These are phyloP conservation scores for Melaleuca alternifolia DNA, from an alignment of 345 rosid species.

Conservation along the genomic window DNA sequence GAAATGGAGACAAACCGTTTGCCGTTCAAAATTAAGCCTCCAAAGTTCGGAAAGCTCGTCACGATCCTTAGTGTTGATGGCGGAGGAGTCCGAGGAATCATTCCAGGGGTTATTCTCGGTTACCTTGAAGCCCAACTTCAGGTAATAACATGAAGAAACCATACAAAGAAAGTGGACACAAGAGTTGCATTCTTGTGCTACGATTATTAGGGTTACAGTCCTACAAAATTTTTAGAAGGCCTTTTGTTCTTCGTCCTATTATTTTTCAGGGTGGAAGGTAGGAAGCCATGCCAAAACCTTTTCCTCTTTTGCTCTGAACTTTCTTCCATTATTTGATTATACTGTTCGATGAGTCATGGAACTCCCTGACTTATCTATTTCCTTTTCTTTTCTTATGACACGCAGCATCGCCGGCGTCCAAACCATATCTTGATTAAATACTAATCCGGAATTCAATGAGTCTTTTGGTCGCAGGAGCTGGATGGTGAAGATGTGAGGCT, in stretches of 20 bases:
- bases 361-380: not conserved
- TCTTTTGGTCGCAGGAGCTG: not conserved
- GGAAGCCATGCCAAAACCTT: not conserved
- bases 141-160: slow-evolving; percentile 16
- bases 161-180: not conserved
- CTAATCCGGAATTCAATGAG: not conserved
- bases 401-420: not conserved
- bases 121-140: slow-evolving; percentile 73
- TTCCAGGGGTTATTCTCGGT: slow-evolving; percentile 52
- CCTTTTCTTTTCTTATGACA: not conserved
- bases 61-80: slow-evolving; percentile 72
- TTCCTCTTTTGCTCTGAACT: not conserved
- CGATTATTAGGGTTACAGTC: not conserved
- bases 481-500: not conserved
- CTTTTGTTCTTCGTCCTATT: not conserved
- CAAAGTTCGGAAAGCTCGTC: slow-evolving; percentile 36
- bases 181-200: not conserved
- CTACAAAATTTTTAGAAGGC: not conserved
- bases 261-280: not conserved
- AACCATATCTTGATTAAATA: not conserved
- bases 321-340: not conserved
- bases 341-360: not conserved
- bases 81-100: slow-evolving; percentile 67
- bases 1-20: not conserved
- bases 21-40: slow-evolving; percentile 18